These are phyloP conservation scores for Aspergillus steynii DNA, from an alignment of 495 filamentous ascomycete species.

Conservation along the genomic window DNA sequence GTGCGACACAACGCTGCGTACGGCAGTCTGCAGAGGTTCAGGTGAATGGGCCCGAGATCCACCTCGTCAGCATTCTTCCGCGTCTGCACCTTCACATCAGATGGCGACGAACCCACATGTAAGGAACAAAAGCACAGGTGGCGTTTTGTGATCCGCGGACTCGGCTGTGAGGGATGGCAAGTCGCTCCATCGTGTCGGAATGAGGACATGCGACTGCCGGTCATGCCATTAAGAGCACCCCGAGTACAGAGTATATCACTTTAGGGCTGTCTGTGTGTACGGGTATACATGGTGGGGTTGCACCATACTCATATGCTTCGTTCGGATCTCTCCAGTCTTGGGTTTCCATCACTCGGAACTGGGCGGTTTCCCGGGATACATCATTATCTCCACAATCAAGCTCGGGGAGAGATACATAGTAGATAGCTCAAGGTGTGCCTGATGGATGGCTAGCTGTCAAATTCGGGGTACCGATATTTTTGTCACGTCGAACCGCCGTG, in stretches of 20 bases:
- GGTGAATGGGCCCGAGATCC: conserved; percentile 9
- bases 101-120: not conserved
- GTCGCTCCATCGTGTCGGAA: not conserved
- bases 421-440: too few relatives aligned
- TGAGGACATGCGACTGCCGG: too few relatives aligned
- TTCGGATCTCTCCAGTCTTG: not conserved
- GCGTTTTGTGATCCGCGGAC: conserved; percentile 9
- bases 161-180: conserved; percentile 1
- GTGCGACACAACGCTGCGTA: not conserved
- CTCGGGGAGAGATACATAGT: too few relatives aligned
- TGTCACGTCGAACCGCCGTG: not conserved
- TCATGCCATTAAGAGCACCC: too few relatives aligned
- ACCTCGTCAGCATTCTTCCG: conserved; percentile 11
- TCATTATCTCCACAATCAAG: not conserved
- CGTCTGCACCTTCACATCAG: conserved; percentile 5
- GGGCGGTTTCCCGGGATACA: not conserved
- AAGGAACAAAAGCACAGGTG: conserved; percentile 12
- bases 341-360: not conserved
- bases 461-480: not conserved
- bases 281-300: too few relatives aligned
- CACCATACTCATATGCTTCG: not conserved
- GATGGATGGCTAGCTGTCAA: not conserved
- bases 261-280: not conserved
- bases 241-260: not conserved
- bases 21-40: conserved; percentile 4